Percentiles rank a stretch among this genome's conserved stretches.
Conservation (phyloP, 164 flowering plant species). For the Annona squamosa region DNA sequence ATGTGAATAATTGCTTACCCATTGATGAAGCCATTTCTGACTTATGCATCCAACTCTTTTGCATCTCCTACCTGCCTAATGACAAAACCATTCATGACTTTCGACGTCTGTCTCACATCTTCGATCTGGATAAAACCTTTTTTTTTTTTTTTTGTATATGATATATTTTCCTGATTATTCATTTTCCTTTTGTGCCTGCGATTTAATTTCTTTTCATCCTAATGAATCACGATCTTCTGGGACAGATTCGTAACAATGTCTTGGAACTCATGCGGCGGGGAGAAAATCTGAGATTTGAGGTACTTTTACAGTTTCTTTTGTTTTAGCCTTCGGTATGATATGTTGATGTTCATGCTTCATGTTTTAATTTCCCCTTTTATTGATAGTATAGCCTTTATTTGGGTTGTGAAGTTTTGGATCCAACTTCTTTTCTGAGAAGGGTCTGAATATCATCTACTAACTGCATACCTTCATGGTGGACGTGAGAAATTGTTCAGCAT, state of each 20-base stretch:
- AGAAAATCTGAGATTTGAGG: constrained; percentile 80
- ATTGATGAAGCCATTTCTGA: no score
- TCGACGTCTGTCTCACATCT: no score
- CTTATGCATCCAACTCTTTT: no score
- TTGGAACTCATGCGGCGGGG: constrained; percentile 80
- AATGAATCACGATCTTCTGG: neutral
- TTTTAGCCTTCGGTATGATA: neutral
- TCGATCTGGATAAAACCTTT: no score
- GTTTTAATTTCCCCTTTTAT: neutral
- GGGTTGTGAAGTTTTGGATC: neutral
- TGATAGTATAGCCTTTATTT: neutral
- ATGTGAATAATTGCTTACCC: no score
- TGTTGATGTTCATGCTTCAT: neutral
- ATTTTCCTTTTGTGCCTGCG: neutral
- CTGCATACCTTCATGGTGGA: no score
- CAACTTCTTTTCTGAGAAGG: neutral
- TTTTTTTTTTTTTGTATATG: no score
- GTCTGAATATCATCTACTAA: no score
- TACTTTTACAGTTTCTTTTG: constrained; percentile 17
- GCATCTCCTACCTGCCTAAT: no score
- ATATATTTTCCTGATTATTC: no score
- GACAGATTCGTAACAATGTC: constrained; percentile 66
- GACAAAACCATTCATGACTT: no score
- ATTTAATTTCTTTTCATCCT: neutral
- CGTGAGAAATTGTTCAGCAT: no score